These are phyloP conservation scores for Posidonia oceanica DNA, from an alignment of 116 monocot genomes.

Conservation along the genomic window DNA sequence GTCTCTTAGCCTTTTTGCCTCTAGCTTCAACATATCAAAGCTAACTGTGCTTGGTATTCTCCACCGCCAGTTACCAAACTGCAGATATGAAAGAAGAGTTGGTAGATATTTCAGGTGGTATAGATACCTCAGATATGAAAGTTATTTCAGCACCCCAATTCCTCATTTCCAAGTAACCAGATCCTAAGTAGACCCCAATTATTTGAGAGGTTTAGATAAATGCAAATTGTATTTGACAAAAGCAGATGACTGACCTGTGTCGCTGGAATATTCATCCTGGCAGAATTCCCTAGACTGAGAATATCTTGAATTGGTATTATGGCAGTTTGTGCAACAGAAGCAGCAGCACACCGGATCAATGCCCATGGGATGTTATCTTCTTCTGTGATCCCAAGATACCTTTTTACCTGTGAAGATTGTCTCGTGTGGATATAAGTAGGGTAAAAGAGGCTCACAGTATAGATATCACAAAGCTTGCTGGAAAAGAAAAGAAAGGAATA, in stretches of 20 bases:
- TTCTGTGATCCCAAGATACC: slow-evolving; percentile 28
- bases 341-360: slow-evolving; percentile 48
- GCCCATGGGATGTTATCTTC: slow-evolving; percentile 56
- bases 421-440: not conserved
- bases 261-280: slow-evolving; percentile 91
- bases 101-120: not conserved
- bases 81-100: slow-evolving; percentile 1
- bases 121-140: not conserved
- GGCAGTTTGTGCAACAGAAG: slow-evolving; percentile 68
- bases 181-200: too few species aligned
- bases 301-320: slow-evolving; percentile 85
- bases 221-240: not conserved
- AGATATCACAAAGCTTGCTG: not conserved
- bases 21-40: slow-evolving; percentile 49
- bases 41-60: slow-evolving; percentile 51
- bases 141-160: too few species aligned
- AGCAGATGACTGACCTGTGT: slow-evolving; percentile 52
- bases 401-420: slow-evolving; percentile 34
- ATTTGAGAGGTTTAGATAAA: too few species aligned
- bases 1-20: slow-evolving; percentile 53
- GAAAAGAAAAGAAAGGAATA: not conserved
- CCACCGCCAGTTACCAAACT: slow-evolving; percentile 99
- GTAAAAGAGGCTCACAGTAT: not conserved
- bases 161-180: too few species aligned
- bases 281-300: slow-evolving; percentile 51